Conservation (phyloP, 495 filamentous ascomycete genomes). For the Xylaria acuta region DNA sequence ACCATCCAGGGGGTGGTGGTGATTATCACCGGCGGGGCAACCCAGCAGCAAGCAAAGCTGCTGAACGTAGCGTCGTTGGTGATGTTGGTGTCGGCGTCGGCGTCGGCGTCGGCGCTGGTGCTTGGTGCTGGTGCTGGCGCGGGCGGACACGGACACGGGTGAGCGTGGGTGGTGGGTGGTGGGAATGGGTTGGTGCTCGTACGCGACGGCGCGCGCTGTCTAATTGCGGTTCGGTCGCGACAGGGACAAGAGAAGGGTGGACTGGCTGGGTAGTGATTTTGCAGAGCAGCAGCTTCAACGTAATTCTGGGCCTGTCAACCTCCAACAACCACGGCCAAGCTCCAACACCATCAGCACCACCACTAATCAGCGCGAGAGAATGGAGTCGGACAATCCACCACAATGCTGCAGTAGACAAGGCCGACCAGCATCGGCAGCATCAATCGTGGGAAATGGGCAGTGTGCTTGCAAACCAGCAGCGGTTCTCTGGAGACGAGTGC, state of each 20-base stretch:
- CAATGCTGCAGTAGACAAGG: not conserved
- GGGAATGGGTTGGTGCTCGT: constrained; percentile 6
- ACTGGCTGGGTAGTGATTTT: not conserved
- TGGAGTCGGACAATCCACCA: constrained; percentile 8
- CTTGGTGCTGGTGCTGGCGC: constrained; percentile 14
- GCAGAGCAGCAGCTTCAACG: not conserved
- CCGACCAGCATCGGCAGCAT: not conserved
- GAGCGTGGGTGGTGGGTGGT: constrained; percentile 10
- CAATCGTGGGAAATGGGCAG: not conserved
- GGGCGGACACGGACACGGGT: constrained; percentile 15
- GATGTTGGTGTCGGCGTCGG: constrained; percentile 10
- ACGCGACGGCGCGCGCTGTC: constrained; percentile 28
- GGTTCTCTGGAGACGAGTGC: not conserved
- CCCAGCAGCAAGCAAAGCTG: not conserved
- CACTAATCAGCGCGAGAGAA: not conserved
- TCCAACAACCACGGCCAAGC: constrained; percentile 23
- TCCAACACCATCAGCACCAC: constrained; percentile 15
- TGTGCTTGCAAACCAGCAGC: not conserved
- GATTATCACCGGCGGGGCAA: constrained; percentile 6
- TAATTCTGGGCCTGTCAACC: constrained; percentile 21
- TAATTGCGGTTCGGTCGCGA: constrained; percentile 23
- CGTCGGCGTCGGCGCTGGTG: constrained; percentile 6
- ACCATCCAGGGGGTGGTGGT: constrained; percentile 20
- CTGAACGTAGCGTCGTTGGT: not conserved
- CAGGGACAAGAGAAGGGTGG: constrained; percentile 3